A percentile compares a stretch with the other conserved stretches of the same genome.
These are phyloP conservation scores for Asterella californica DNA, from an alignment of 225 moss, liverwort and hornwort genomes.

Conservation along the genomic window DNA sequence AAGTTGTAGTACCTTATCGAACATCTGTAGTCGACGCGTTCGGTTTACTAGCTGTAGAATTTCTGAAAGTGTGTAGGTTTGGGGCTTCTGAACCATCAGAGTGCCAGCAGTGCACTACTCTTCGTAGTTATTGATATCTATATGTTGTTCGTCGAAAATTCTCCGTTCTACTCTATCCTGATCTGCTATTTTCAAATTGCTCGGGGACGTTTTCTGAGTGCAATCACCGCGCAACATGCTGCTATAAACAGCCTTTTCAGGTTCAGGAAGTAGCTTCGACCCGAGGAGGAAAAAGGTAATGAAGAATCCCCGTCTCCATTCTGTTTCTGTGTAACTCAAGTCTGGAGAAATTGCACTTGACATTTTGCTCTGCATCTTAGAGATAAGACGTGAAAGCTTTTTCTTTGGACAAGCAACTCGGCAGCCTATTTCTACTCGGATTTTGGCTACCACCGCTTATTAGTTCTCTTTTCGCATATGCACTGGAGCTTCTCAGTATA, in stretches of 20 bases:
- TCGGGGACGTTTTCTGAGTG: conserved; percentile 5
- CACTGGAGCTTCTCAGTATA: neutral
- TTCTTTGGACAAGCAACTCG: neutral
- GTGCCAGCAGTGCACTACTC: neutral
- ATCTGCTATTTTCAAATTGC: neutral
- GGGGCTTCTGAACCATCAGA: neutral
- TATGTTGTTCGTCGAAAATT: neutral
- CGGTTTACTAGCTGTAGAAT: neutral
- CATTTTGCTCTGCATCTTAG: neutral
- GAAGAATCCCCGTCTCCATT: neutral
- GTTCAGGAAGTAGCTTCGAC: neutral
- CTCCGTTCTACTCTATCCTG: neutral
- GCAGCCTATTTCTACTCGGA: no score
- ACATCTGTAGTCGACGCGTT: neutral
- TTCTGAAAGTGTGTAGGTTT: neutral
- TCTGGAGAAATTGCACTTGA: neutral
- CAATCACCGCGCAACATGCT: neutral
- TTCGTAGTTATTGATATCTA: neutral
- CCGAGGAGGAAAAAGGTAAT: conserved; percentile 2
- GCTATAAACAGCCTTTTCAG: neutral
- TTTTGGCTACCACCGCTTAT: no score
- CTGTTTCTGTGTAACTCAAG: neutral
- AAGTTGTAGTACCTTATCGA: neutral
- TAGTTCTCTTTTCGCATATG: neutral
- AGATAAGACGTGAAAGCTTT: neutral